These are phyloP conservation scores for Epichloe baconii DNA, from an alignment of 2,329 filamentous ascomycete genomes.

Conservation along the genomic window DNA sequence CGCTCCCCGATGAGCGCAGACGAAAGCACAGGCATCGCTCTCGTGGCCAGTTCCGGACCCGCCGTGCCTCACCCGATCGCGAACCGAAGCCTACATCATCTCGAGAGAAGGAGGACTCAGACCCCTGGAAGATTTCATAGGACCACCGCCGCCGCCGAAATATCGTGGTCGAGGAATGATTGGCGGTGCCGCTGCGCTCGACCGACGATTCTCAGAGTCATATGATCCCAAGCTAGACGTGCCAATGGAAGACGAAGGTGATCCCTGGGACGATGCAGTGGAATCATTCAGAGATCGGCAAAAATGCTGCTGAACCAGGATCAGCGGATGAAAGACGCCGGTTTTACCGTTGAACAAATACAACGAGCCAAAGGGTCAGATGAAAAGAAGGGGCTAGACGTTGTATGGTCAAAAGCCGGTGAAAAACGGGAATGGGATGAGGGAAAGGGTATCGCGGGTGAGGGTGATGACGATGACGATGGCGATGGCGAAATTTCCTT, in stretches of 20 bases:
- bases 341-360: slow-evolving; percentile 66
- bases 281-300: slow-evolving; percentile 71
- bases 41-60: not conserved
- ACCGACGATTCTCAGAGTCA: slow-evolving; percentile 61
- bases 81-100: not conserved
- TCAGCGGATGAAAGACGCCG: slow-evolving; percentile 61
- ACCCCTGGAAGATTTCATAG: slow-evolving; percentile 64
- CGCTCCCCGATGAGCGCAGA: slow-evolving; percentile 17
- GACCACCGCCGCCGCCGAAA: slow-evolving; percentile 48
- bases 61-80: not conserved
- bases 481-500: not conserved
- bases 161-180: slow-evolving; percentile 57
- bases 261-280: slow-evolving; percentile 63
- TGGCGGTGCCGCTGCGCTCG: slow-evolving; percentile 53
- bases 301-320: slow-evolving; percentile 60
- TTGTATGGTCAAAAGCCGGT: slow-evolving; percentile 59
- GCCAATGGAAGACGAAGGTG: slow-evolving; percentile 34
- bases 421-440: slow-evolving; percentile 51
- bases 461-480: slow-evolving; percentile 2
- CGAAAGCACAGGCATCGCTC: slow-evolving; percentile 23
- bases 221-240: slow-evolving; percentile 48
- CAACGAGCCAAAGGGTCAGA: slow-evolving; percentile 43
- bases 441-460: slow-evolving; percentile 28
- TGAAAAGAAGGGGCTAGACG: slow-evolving; percentile 44
- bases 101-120: slow-evolving; percentile 33